Evolutionary conservation across 345 rosid genomes (phyloP), one percentile per base, ranked within the genome.

Genomic region (Salix brachista): DNA sequence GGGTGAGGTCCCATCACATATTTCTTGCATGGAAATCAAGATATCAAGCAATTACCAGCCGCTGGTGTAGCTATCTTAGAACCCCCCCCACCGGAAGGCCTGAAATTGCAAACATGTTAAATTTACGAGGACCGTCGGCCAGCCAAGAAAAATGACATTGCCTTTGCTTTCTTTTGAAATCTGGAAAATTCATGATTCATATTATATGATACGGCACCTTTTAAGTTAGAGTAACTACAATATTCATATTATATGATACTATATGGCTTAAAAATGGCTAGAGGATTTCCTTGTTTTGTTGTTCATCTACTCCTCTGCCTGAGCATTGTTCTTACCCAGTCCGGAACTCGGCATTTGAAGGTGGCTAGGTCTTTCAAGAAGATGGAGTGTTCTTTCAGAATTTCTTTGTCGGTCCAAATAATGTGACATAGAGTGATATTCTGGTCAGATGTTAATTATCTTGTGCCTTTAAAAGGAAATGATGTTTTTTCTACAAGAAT

Each of bases 321-420:
- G 28, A 26, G 18, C 62, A 61, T 48, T 23, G 2, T 41, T 32
- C 17, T 68, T 46, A 7, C 37, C 56, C 21, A 69, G 41, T 54
- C 78, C 0, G 78, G 79, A 50, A 77, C 74, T 21, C 21, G 52
- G 25, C 30, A 64, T 1, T 19, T 73, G 67, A 76, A 58, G 42
- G 19, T 56, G 37, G 71, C 39, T 13, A 17, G 5, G 50, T 23
- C 60, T 17, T 39, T 61, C 58, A 23, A 62, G 46, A 69, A 13
- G 8, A 14, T 70, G 46, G 30, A 41, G 61, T 19, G 4, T 72
- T 72, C 72, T 6, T 21, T 13, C 41, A 18, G 11, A 54, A 8
- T 54, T 21, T 54, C 46, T 54, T 54, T 21, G 3, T 9, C 61
- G 61, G 61, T 54, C 21, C 61, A 54, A 54, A 8, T 21, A 54